Percentiles rank a stretch among this genome's conserved stretches.
phyloP scores from a whole-genome alignment of 768 basidiomycete genomes.

The Pisolithus microcarpus region DNA sequence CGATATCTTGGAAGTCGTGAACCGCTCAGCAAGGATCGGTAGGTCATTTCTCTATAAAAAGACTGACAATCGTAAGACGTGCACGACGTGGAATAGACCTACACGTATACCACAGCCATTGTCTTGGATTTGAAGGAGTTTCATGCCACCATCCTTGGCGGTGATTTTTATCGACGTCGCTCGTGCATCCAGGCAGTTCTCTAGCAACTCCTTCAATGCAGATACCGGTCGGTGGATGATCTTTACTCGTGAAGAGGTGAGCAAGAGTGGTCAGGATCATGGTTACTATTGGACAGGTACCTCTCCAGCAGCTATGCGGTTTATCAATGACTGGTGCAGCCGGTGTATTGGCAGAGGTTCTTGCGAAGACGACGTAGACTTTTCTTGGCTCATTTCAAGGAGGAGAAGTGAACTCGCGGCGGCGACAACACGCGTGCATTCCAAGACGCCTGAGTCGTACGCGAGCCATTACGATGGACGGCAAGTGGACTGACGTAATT shows the following conservation, averaged over 20 bases:
- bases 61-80: not conserved
- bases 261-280: not conserved
- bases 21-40: conserved; percentile 86
- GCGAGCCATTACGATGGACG: no score
- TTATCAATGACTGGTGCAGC: conserved; percentile 78
- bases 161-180: conserved; percentile 80
- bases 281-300: conserved; percentile 28
- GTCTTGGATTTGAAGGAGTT: conserved; percentile 91
- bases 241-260: conserved; percentile 29
- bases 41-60: conserved; percentile 69
- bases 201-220: conserved; percentile 91
- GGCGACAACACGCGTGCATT: no score
- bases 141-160: conserved; percentile 93
- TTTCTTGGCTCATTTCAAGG: conserved; percentile 10
- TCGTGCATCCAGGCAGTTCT: conserved; percentile 93
- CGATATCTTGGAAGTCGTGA: conserved; percentile 90
- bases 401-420: no score
- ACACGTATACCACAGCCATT: conserved; percentile 94
- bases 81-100: conserved; percentile 21
- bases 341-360: conserved; percentile 65
- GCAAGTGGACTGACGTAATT: no score
- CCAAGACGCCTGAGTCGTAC: no score
- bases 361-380: conserved; percentile 12
- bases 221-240: conserved; percentile 89
- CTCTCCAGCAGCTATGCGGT: conserved; percentile 83